These are phyloP conservation scores for Lachancea meyersii DNA, from an alignment of 805 yeast species.

Conservation along the genomic window DNA sequence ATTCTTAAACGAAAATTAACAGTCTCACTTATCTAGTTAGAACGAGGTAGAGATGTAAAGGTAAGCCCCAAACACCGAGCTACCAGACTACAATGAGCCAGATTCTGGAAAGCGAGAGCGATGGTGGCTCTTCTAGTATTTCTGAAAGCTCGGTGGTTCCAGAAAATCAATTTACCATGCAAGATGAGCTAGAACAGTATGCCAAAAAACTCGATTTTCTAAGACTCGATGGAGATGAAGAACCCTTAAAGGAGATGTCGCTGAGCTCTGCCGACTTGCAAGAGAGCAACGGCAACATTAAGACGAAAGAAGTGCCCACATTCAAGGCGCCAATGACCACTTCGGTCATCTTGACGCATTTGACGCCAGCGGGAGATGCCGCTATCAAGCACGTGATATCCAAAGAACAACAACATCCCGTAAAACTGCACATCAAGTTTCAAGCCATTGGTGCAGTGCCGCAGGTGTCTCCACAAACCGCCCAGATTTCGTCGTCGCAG, in stretches of 20 bases:
- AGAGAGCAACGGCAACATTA: slow-evolving; percentile 1
- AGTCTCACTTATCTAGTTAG: no score
- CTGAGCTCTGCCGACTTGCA: neutral
- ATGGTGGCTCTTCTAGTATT: slow-evolving; percentile 13
- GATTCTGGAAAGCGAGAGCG: slow-evolving; percentile 29
- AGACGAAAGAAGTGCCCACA: neutral
- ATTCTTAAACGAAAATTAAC: no score
- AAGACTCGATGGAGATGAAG: slow-evolving; percentile 20
- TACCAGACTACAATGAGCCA: slow-evolving; percentile 28
- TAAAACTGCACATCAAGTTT: slow-evolving; percentile 25
- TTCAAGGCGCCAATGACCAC: slow-evolving; percentile 10
- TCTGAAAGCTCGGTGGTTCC: neutral
- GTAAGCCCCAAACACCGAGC: no score
- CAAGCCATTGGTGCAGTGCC: slow-evolving; percentile 30
- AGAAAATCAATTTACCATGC: slow-evolving; percentile 12
- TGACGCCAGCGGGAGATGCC: slow-evolving; percentile 13
- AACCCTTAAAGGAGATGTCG: neutral
- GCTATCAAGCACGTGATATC: slow-evolving; percentile 10
- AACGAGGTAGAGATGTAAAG: no score
- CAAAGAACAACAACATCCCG: neutral
- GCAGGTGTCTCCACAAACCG: slow-evolving; percentile 23
- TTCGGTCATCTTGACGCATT: slow-evolving; percentile 12
- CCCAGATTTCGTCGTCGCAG: slow-evolving; percentile 26
- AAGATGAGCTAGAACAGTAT: slow-evolving; percentile 23
- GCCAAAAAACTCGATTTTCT: slow-evolving; percentile 24